These are phyloP conservation scores for Plasmodium reichenowi DNA, from an alignment of 169 alveolate genomes.

Conservation along the genomic window DNA sequence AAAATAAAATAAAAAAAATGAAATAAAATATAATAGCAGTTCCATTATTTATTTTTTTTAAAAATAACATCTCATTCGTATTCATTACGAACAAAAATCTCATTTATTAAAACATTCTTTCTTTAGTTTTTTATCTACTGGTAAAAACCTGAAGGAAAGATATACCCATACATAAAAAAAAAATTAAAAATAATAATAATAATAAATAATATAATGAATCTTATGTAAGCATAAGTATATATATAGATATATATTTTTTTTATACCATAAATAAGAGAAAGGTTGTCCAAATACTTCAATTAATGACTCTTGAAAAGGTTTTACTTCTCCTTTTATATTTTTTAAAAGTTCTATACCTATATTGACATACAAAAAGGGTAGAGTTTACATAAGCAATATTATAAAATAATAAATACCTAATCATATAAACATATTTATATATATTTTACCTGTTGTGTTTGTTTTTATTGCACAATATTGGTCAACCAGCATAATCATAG, in stretches of 20 bases:
- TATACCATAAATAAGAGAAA: constrained; percentile 44
- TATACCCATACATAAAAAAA: background rate
- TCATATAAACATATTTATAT: background rate
- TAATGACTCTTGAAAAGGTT: constrained; percentile 33
- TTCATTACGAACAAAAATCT: background rate
- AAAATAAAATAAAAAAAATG: too few relatives aligned
- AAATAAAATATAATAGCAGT: too few relatives aligned
- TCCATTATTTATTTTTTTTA: background rate
- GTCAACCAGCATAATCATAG: constrained; percentile 66
- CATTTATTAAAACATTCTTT: background rate
- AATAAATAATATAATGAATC: background rate
- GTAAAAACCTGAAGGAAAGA: constrained; percentile 12
- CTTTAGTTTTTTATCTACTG: background rate
- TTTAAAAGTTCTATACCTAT: constrained; percentile 63
- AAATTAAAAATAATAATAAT: background rate
- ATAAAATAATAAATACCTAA: background rate
- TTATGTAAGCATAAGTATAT: background rate
- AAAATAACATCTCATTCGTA: background rate
- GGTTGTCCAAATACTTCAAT: constrained; percentile 63
- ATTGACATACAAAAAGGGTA: background rate
- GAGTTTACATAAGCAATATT: background rate
- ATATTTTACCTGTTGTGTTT: constrained; percentile 62
- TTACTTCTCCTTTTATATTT: constrained; percentile 17
- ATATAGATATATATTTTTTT: background rate
- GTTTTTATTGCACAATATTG: constrained; percentile 64